Conservation (phyloP, 164 flowering plant species). For the Amborella trichopoda region DNA sequence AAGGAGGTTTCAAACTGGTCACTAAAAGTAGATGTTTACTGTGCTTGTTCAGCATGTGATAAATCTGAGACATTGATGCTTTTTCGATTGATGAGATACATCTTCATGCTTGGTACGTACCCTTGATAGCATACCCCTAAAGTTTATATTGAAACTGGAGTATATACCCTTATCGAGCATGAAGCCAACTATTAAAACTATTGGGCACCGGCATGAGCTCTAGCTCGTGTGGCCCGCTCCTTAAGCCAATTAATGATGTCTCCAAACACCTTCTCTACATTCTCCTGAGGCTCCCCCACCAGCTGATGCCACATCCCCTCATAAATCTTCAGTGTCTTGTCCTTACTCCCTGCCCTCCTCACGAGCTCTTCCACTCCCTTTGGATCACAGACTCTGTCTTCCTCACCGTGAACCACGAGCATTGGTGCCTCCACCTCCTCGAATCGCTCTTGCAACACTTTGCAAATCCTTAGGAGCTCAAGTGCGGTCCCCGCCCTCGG, state of each 20-base stretch:
- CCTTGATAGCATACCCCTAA: no score
- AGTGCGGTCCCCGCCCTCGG: conserved; percentile 83
- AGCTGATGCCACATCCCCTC: conserved; percentile 91
- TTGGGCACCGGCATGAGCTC: background rate
- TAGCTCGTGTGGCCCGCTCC: conserved; percentile 24
- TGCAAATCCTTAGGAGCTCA: conserved; percentile 66
- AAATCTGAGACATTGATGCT: no score
- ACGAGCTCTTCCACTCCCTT: conserved; percentile 69
- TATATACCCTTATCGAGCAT: no score
- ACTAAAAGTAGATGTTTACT: no score
- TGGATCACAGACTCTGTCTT: conserved; percentile 76
- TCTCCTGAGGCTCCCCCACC: conserved; percentile 68
- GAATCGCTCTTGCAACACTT: conserved; percentile 55
- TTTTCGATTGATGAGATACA: no score
- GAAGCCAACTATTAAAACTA: no score
- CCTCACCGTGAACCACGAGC: conserved; percentile 68
- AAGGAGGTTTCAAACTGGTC: no score
- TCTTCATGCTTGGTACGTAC: no score
- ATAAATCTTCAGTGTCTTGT: conserved; percentile 61
- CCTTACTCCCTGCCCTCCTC: conserved; percentile 47
- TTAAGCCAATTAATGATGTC: conserved; percentile 63
- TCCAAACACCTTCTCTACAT: conserved; percentile 72
- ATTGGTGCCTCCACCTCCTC: conserved; percentile 58
- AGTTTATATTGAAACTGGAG: no score
- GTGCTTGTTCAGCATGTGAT: no score